Conservation (phyloP, 306 rosid genomes). For the Lathyrus tuberosus region DNA sequence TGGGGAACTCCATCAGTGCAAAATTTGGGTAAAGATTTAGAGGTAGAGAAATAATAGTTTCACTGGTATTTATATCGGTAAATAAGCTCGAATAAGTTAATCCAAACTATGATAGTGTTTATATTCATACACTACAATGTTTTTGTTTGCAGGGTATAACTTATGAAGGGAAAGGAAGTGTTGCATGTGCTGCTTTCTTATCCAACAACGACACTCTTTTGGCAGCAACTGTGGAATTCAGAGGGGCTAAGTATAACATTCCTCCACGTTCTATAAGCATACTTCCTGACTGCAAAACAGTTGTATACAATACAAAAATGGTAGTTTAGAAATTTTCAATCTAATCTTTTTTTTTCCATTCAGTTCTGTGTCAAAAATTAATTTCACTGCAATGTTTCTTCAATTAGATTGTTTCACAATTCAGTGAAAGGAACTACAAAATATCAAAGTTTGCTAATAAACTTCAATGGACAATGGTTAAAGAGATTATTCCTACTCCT, state of each 20-base stretch:
- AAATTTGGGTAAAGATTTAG: background rate
- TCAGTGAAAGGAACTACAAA: constrained; percentile 30
- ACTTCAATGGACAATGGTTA: constrained; percentile 28
- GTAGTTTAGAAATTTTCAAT: constrained; percentile 19
- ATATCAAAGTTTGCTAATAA: constrained; percentile 7
- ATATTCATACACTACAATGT: background rate
- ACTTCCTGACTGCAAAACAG: constrained; percentile 27
- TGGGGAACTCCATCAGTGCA: constrained; percentile 26
- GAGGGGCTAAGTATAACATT: constrained; percentile 20
- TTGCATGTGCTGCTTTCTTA: constrained; percentile 22
- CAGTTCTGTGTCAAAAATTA: constrained; percentile 5
- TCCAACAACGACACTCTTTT: constrained; percentile 5
- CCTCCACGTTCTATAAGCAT: constrained; percentile 29
- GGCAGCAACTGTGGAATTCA: constrained; percentile 22
- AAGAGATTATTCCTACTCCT: constrained; percentile 26
- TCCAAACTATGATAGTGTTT: background rate
- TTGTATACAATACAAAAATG: constrained; percentile 30
- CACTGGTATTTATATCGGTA: background rate
- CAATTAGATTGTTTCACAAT: constrained; percentile 23
- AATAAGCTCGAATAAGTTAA: background rate
- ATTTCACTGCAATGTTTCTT: background rate
- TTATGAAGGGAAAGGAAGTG: constrained; percentile 18
- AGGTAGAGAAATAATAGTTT: constrained; percentile 3
- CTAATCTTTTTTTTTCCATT: background rate
- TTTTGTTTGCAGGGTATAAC: constrained; percentile 16